A percentile compares a stretch with the other conserved stretches of the same genome.
Conservation (phyloP, 1,139 yeast species). For the Scheffersomyces segobiensis region DNA sequence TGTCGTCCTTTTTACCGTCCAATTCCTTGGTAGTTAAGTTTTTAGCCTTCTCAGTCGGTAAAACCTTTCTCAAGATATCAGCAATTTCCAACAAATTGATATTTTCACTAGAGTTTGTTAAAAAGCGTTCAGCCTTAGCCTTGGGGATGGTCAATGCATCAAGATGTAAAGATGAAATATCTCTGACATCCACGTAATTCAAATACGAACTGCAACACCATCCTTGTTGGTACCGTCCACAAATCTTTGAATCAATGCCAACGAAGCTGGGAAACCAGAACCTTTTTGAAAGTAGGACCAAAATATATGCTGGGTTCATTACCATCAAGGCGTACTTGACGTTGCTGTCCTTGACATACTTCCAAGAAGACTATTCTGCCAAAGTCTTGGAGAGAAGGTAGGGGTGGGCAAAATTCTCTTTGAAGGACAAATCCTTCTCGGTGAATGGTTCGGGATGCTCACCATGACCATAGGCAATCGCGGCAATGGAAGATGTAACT, state of each 20-base stretch:
- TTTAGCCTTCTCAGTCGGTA: not conserved
- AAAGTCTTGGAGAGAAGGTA: constrained; percentile 8
- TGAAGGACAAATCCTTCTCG: not conserved
- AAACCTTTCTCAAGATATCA: not conserved
- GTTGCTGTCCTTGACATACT: constrained; percentile 6
- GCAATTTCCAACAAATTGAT: not conserved
- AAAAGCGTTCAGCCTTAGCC: constrained; percentile 12
- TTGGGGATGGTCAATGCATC: constrained; percentile 10
- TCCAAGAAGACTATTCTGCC: constrained; percentile 15
- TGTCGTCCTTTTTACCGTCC: not conserved
- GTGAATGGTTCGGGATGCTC: not conserved
- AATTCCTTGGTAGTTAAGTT: constrained; percentile 3
- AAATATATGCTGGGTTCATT: constrained; percentile 17
- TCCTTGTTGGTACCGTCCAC: constrained; percentile 2
- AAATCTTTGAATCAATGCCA: constrained; percentile 1
- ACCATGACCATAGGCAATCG: constrained; percentile 21
- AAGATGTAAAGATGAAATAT: constrained; percentile 16
- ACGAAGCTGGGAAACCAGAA: constrained; percentile 2
- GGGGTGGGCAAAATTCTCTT: not conserved
- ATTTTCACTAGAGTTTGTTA: not conserved
- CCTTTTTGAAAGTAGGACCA: constrained; percentile 14
- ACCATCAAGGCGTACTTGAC: constrained; percentile 7
- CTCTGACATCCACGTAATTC: constrained; percentile 18
- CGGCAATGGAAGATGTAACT: constrained; percentile 57
- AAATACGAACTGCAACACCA: constrained; percentile 5